Base-by-base conservation (phyloP, 2,329 filamentous ascomycete genomes). In the Xenosphaeropsis pyriputrescens region DNA sequence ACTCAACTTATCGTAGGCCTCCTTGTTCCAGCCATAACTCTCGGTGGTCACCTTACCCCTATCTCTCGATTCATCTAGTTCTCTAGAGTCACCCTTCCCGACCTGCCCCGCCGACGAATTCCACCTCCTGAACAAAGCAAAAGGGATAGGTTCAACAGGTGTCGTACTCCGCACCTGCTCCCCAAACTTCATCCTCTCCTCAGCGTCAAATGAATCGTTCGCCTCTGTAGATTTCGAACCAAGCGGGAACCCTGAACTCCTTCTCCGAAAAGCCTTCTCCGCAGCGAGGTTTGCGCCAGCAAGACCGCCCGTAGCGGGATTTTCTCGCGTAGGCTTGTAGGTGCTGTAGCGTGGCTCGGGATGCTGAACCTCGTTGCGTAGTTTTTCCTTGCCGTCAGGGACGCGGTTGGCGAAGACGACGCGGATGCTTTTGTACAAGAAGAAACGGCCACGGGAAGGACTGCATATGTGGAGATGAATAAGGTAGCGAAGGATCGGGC, bases 391-490 rank as follows among this genome's bases (percentile, higher is more conserved):
- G 31, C 85, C 89, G 49, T 96, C 91, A 0, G 91, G 89, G 0
- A 95, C 89, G 18, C 91, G 76, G 54, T 96, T 96, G 38, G 91
- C 91, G 55, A 98, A 98, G 3, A 98, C 89, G 29, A 96, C 85
- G 12, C 91, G 78, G 41, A 96, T 82, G 49, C 75, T 85, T 50
- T 91, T 93, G 63, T 96, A 91, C 5, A 98, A 65, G 50, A 86
- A 96, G 56, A 79, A 93, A 11, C 88, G 76, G 5, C 84, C 85
- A 45, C 79, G 82, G 0, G 79, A 75, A 1, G 85, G 81, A 50
- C 80, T 89, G 59, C 89, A 96, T 40, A 98, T 91, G 54, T 96
- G 85, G 36, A 98, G 54, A 53, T 98, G 91, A 38, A 94, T 76
- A 14, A 98, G 68, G 57, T 98, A 96, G 37, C 91, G 75, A 29